Conservation (phyloP, 2,329 filamentous ascomycete species). For the Trichoderma pleuroti region DNA sequence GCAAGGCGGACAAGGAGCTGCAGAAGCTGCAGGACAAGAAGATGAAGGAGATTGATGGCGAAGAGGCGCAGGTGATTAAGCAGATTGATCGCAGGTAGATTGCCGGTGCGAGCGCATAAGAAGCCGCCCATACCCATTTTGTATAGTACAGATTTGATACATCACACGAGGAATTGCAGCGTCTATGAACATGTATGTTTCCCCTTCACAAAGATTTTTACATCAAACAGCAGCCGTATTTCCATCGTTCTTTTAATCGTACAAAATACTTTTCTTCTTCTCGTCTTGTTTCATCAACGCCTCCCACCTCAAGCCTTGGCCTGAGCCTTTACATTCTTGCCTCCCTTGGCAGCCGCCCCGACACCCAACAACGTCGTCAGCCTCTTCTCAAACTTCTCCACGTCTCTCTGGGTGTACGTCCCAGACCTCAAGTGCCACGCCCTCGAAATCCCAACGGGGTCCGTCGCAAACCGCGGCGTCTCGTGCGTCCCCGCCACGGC, state of each 20-base stretch:
- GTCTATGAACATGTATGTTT: neutral
- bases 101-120: neutral
- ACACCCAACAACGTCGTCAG: constrained; percentile 31
- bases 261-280: neutral
- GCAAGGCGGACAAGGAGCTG: constrained; percentile 45
- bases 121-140: neutral
- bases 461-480: constrained; percentile 32
- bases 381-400: constrained; percentile 40
- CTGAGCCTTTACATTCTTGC: constrained; percentile 23
- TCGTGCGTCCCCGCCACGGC: constrained; percentile 38
- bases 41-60: constrained; percentile 47
- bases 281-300: neutral
- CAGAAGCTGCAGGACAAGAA: constrained; percentile 52
- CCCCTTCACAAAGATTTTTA: constrained; percentile 20
- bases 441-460: constrained; percentile 34
- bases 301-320: constrained; percentile 23
- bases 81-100: constrained; percentile 33
- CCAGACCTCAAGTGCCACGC: constrained; percentile 38
- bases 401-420: constrained; percentile 35
- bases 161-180: constrained; percentile 13
- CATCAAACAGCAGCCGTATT: neutral
- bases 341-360: constrained; percentile 17
- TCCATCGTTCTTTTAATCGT: neutral
- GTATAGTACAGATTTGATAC: constrained; percentile 18
- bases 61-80: constrained; percentile 48